Evolutionary conservation across 2,329 filamentous ascomycete genomes (phyloP).

Genomic region (Thermomyces lanuginosus): DNA sequence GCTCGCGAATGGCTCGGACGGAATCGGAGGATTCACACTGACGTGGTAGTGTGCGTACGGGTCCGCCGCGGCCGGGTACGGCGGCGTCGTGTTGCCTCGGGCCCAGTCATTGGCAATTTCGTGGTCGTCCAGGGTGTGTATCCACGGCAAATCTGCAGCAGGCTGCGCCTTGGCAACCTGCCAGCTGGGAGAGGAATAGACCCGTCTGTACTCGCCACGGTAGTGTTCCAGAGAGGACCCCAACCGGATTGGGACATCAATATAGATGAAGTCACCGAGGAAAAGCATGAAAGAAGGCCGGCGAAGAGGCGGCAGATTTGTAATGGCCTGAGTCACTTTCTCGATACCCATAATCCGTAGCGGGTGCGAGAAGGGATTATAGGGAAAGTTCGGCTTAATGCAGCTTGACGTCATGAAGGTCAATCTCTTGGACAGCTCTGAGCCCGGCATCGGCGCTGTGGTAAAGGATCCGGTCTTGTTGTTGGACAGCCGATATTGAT

Average conservation of each 20-base stretch:
- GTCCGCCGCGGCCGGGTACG: slow-evolving; percentile 64
- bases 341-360: slow-evolving; percentile 67
- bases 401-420: slow-evolving; percentile 89
- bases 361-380: slow-evolving; percentile 67
- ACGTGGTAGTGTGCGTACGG: slow-evolving; percentile 80
- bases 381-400: slow-evolving; percentile 81
- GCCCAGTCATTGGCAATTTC: slow-evolving; percentile 90
- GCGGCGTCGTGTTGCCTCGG: slow-evolving; percentile 58
- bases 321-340: slow-evolving; percentile 57
- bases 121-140: slow-evolving; percentile 92
- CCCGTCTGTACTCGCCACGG: slow-evolving; percentile 76
- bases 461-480: slow-evolving; percentile 71
- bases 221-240: slow-evolving; percentile 60
- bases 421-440: slow-evolving; percentile 50
- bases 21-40: slow-evolving; percentile 59
- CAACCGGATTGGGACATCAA: slow-evolving; percentile 68
- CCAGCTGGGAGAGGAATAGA: slow-evolving; percentile 96
- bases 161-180: slow-evolving; percentile 48
- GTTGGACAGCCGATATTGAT: slow-evolving; percentile 75
- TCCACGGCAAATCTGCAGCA: slow-evolving; percentile 58
- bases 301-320: slow-evolving; percentile 43
- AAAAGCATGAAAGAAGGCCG: slow-evolving; percentile 44
- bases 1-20: slow-evolving; percentile 32
- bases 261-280: slow-evolving; percentile 33
- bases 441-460: slow-evolving; percentile 55